These are phyloP conservation scores for Dalechampia spathulata DNA, from an alignment of 441 rosid species.

Conservation along the genomic window DNA sequence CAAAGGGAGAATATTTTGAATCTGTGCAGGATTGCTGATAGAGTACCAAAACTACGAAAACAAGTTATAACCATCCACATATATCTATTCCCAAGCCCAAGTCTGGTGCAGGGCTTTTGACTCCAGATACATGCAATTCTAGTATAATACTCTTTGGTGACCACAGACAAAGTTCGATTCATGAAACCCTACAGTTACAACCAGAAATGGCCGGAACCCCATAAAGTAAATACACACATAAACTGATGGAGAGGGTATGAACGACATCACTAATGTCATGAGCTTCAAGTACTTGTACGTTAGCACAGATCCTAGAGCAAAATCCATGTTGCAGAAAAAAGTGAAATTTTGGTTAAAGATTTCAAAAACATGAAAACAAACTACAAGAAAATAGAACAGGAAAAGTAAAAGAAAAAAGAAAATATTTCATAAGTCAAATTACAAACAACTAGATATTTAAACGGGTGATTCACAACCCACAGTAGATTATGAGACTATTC, in stretches of 20 bases:
- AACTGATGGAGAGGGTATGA: too few species aligned
- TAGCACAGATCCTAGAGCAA: neutral
- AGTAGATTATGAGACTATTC: too few species aligned
- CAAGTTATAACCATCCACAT: conserved; percentile 47
- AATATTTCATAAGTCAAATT: too few species aligned
- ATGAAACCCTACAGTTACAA: neutral
- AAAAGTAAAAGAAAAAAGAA: too few species aligned
- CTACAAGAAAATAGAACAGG: neutral
- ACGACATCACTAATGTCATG: neutral
- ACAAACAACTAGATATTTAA: too few species aligned
- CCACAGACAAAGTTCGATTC: neutral
- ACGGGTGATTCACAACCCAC: too few species aligned
- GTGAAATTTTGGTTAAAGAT: neutral
- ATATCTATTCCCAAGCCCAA: conserved; percentile 51
- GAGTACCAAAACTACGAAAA: conserved; percentile 53
- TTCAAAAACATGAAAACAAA: neutral
- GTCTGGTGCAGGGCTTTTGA: conserved; percentile 48
- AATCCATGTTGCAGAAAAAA: neutral
- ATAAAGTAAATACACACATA: neutral
- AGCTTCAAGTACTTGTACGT: neutral
- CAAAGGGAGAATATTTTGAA: conserved; percentile 58
- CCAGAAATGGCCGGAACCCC: neutral
- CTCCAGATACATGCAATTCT: conserved; percentile 34
- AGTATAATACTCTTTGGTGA: conserved; percentile 21
- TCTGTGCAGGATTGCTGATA: conserved; percentile 65